These are phyloP conservation scores for Cladophialophora yegresii DNA, from an alignment of 2,329 filamentous ascomycete species.

Conservation along the genomic window DNA sequence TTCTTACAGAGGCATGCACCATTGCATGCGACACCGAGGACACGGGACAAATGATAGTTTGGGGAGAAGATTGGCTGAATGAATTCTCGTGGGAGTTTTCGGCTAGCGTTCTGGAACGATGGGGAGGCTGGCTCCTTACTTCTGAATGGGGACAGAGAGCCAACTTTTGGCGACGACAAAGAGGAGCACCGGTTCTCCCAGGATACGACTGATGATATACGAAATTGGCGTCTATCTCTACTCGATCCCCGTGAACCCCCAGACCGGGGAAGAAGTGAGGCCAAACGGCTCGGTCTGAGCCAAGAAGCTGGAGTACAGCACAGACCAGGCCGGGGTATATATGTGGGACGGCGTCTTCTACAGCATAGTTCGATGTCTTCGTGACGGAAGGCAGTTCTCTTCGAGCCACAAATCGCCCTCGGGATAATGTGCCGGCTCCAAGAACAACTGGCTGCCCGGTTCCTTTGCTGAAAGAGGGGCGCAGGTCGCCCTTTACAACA, in stretches of 20 bases:
- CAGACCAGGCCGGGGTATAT: conserved; percentile 5
- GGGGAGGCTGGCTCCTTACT: conserved; percentile 46
- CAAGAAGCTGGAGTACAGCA: conserved; percentile 10
- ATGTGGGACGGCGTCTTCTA: conserved; percentile 6
- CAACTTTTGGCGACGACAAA: conserved; percentile 48
- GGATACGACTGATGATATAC: conserved; percentile 39
- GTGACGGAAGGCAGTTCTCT: conserved; percentile 1
- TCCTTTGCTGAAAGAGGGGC: conserved; percentile 17
- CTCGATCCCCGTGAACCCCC: background rate
- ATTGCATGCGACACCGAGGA: conserved; percentile 43
- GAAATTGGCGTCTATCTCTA: background rate
- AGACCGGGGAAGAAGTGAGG: background rate
- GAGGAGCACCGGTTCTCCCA: conserved; percentile 42
- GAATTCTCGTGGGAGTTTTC: conserved; percentile 50
- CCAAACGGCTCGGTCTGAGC: background rate
- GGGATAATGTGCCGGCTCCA: conserved; percentile 8
- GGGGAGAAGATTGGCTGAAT: conserved; percentile 48
- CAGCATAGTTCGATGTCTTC: conserved; percentile 17
- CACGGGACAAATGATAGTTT: conserved; percentile 46
- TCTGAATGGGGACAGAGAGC: conserved; percentile 45
- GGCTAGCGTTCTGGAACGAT: conserved; percentile 44
- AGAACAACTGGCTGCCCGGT: conserved; percentile 1
- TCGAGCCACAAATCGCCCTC: conserved; percentile 4
- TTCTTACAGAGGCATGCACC: conserved; percentile 45
- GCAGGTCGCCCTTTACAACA: conserved; percentile 18